These are phyloP conservation scores for Penicillium brasilianum DNA, from an alignment of 2,329 filamentous ascomycete species.

Conservation along the genomic window DNA sequence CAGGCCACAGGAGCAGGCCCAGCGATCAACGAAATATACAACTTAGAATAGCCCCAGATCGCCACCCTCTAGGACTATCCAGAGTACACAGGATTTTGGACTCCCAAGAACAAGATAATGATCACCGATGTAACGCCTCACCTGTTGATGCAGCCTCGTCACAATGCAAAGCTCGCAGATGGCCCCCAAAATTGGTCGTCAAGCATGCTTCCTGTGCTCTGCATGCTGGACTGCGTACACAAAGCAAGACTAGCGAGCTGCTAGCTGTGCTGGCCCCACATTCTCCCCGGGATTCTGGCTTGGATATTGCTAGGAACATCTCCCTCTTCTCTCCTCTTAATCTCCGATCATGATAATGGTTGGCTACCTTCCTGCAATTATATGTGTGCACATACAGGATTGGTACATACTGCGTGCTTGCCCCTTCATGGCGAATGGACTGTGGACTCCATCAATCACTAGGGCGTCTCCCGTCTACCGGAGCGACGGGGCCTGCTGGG, in stretches of 20 bases:
- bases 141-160: constrained; percentile 21
- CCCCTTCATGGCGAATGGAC: background rate
- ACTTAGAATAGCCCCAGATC: too few relatives aligned
- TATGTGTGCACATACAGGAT: background rate
- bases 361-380: background rate
- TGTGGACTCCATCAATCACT: background rate
- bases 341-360: constrained; percentile 9
- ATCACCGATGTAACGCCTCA: constrained; percentile 12
- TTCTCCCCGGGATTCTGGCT: background rate
- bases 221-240: background rate
- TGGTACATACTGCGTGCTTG: background rate
- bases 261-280: constrained; percentile 4
- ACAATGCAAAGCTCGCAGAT: constrained; percentile 8
- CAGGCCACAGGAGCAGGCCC: too few relatives aligned
- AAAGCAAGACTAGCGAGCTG: background rate
- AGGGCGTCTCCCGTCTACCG: constrained; percentile 6
- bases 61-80: background rate
- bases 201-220: background rate
- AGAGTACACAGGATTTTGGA: background rate
- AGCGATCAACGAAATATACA: background rate
- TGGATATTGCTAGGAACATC: background rate
- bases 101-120: background rate
- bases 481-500: constrained; percentile 8
- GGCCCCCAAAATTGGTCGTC: background rate
- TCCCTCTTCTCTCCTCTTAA: background rate